Percentiles rank a stretch among this genome's conserved stretches.
Evolutionary conservation across 257 asterid genomes (phyloP).

Genomic region (Capsicum chinense): DNA sequence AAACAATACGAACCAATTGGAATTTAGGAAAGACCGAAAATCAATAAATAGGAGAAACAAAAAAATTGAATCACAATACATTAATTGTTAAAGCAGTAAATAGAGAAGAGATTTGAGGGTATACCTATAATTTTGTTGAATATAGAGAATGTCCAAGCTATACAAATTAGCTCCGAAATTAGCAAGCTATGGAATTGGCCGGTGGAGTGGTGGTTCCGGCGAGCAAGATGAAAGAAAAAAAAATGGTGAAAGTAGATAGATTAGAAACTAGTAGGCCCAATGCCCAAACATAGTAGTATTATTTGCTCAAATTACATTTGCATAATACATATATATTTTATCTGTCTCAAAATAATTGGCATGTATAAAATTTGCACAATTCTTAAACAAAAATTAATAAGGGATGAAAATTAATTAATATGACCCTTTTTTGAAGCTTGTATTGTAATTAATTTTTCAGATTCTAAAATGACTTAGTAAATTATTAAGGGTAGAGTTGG

Average conservation of each 20-base stretch:
- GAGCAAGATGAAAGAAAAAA: neutral
- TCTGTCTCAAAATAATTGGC: too few species aligned
- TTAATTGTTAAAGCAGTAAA: neutral
- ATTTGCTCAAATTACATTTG: too few species aligned
- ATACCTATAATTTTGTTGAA: neutral
- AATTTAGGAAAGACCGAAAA: neutral
- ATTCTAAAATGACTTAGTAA: too few species aligned
- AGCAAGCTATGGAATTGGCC: neutral
- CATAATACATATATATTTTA: too few species aligned
- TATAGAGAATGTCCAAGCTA: neutral
- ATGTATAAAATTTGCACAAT: too few species aligned
- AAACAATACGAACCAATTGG: too few species aligned
- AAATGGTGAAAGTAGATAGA: neutral
- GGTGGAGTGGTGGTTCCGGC: neutral
- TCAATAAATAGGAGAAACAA: neutral
- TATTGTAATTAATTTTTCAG: too few species aligned
- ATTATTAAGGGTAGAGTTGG: too few species aligned
- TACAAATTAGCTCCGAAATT: neutral
- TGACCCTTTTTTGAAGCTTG: too few species aligned
- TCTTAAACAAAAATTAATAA: too few species aligned
- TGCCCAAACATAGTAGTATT: too few species aligned
- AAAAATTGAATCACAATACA: neutral
- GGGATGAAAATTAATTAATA: too few species aligned
- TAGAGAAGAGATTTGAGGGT: neutral
- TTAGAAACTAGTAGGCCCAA: constrained; percentile 4